Conservation (phyloP, 192 early-diverging fungal genomes). For the Ambispora gerdemannii region DNA sequence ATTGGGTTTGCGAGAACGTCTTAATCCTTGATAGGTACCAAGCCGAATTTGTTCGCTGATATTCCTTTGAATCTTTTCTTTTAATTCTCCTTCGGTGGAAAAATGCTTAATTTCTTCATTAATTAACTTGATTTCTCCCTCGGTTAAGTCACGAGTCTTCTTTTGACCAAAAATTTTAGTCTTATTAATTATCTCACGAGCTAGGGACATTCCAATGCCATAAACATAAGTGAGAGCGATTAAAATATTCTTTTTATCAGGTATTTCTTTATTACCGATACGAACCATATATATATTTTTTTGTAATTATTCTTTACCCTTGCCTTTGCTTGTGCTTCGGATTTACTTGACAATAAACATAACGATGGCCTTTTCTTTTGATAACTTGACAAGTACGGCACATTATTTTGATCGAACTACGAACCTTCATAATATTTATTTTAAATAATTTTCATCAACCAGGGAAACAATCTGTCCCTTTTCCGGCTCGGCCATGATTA, state of each 20-base stretch:
- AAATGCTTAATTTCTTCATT: background rate
- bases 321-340: background rate
- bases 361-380: background rate
- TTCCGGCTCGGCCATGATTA: too few relatives aligned
- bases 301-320: conserved; percentile 1
- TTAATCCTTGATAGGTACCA: conserved; percentile 21
- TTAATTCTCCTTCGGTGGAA: background rate
- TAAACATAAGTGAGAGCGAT: conserved; percentile 1
- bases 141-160: background rate
- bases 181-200: background rate
- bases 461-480: too few relatives aligned
- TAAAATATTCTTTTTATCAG: conserved; percentile 1
- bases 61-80: conserved; percentile 11
- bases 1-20: conserved; percentile 16
- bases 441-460: background rate
- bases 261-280: conserved; percentile 6
- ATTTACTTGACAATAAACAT: background rate
- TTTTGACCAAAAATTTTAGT: background rate
- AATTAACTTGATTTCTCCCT: background rate
- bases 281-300: conserved; percentile 24
- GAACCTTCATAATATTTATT: conserved; percentile 16
- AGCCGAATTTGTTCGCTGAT: conserved; percentile 4
- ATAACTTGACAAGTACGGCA: background rate
- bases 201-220: background rate
- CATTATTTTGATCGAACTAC: conserved; percentile 11